Percentiles rank a stretch among this genome's conserved stretches.
Conservation (phyloP, 176 grass and related monocot species). For the Bolboschoenus planiculmis region DNA sequence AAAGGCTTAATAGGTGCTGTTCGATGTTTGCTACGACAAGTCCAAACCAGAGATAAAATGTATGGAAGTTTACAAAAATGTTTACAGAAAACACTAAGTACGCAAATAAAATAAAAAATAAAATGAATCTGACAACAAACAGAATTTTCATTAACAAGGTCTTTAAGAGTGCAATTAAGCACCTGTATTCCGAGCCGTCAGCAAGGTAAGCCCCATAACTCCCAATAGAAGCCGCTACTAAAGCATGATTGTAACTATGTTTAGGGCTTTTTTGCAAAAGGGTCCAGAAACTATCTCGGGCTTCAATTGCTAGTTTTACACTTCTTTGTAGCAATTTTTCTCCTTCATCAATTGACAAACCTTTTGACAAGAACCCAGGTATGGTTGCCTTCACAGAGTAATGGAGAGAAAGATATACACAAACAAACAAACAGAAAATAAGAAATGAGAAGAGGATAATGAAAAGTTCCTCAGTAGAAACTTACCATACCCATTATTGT, state of each 20-base stretch:
- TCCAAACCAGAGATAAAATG: background rate
- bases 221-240: conserved; percentile 62
- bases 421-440: background rate
- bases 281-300: conserved; percentile 52
- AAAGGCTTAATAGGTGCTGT: background rate
- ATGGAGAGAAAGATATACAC: background rate
- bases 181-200: conserved; percentile 92
- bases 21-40: background rate
- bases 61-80: background rate
- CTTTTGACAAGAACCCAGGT: conserved; percentile 60
- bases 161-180: background rate
- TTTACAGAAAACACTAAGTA: background rate
- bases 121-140: background rate
- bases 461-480: background rate
- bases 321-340: conserved; percentile 52
- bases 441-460: background rate
- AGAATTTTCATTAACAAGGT: background rate
- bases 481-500: background rate
- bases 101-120: background rate
- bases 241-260: conserved; percentile 41
- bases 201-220: conserved; percentile 84
- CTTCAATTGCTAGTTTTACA: conserved; percentile 47
- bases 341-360: conserved; percentile 38
- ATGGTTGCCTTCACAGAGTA: conserved; percentile 49
- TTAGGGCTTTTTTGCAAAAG: conserved; percentile 29